These are phyloP conservation scores for Pogostemon cablin DNA, from an alignment of 257 asterid species.

Conservation along the genomic window DNA sequence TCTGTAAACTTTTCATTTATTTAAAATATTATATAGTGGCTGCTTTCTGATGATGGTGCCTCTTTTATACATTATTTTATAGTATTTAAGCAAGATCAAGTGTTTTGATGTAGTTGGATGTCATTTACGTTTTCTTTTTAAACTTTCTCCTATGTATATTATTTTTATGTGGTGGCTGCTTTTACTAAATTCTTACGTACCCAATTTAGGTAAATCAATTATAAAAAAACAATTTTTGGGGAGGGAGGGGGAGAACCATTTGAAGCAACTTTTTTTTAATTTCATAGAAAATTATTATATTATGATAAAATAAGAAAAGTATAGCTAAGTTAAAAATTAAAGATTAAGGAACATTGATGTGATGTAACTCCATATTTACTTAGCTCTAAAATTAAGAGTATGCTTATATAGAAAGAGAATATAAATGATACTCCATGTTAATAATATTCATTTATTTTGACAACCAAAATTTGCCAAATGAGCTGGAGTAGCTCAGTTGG, in stretches of 20 bases:
- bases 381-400: too few species aligned
- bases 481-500: conserved; percentile 97
- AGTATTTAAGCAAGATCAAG: background rate
- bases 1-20: conserved; percentile 13
- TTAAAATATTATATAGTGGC: background rate
- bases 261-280: background rate
- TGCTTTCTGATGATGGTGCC: background rate
- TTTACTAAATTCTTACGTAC: conserved; percentile 9
- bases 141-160: background rate
- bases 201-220: background rate
- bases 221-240: background rate
- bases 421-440: too few species aligned
- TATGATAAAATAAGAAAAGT: too few species aligned
- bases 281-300: too few species aligned
- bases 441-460: background rate
- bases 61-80: background rate
- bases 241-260: background rate
- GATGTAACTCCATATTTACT: too few species aligned
- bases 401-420: too few species aligned
- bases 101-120: conserved; percentile 24
- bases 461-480: background rate
- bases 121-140: conserved; percentile 29
- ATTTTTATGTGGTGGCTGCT: conserved; percentile 16
- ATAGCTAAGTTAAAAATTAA: too few species aligned
- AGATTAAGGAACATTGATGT: too few species aligned